phyloP scores from a whole-genome alignment of 202 grass and related monocot genomes.

The Musa balbisiana region DNA sequence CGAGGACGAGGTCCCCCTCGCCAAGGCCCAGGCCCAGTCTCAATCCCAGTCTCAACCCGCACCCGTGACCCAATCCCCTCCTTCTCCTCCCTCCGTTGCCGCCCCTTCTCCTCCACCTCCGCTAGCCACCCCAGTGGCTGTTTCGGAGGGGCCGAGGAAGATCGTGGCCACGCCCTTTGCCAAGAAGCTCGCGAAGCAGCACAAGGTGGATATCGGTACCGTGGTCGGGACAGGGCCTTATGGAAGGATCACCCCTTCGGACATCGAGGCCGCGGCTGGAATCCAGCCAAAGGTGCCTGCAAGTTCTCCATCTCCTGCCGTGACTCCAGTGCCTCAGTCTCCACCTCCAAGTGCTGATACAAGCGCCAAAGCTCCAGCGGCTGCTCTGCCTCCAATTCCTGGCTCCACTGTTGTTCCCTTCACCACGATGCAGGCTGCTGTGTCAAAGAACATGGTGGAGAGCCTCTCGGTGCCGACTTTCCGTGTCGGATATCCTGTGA shows the following conservation, averaged over 20 bases:
- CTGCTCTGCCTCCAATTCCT: slow-evolving; percentile 35
- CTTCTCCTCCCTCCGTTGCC: neutral
- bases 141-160: slow-evolving; percentile 31
- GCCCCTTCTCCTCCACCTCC: slow-evolving; percentile 9
- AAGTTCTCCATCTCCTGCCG: slow-evolving; percentile 16
- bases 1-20: slow-evolving; percentile 59
- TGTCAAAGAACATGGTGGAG: slow-evolving; percentile 92
- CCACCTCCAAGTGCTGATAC: slow-evolving; percentile 4
- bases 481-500: slow-evolving; percentile 52
- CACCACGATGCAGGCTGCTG: slow-evolving; percentile 66
- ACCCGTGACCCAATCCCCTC: slow-evolving; percentile 13
- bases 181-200: slow-evolving; percentile 81
- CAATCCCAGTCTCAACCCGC: slow-evolving; percentile 35
- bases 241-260: slow-evolving; percentile 58
- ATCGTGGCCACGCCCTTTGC: slow-evolving; percentile 52
- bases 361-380: slow-evolving; percentile 24
- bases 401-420: slow-evolving; percentile 61
- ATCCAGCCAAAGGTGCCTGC: slow-evolving; percentile 46
- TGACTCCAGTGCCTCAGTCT: slow-evolving; percentile 5
- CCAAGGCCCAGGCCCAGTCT: slow-evolving; percentile 38
- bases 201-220: slow-evolving; percentile 50
- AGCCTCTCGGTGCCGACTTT: slow-evolving; percentile 74
- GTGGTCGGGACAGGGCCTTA: slow-evolving; percentile 50
- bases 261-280: slow-evolving; percentile 61
- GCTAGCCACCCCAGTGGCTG: slow-evolving; percentile 9